These are phyloP conservation scores for Parathielavia hyrcaniae DNA, from an alignment of 495 filamentous ascomycete species.

Conservation along the genomic window DNA sequence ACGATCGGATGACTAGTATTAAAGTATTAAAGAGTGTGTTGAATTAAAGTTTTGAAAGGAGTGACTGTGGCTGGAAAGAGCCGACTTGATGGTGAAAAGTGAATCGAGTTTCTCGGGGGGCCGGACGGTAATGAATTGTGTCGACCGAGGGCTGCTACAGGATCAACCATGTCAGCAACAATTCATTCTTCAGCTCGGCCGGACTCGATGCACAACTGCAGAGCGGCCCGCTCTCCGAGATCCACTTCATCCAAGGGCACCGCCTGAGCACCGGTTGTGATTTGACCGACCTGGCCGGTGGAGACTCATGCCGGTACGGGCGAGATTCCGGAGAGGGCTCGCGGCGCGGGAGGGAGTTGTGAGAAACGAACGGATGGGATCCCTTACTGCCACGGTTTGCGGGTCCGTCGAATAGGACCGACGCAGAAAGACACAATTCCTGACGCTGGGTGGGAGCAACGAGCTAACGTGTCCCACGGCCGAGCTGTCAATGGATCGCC, in stretches of 20 bases:
- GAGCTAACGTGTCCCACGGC: constrained; percentile 67
- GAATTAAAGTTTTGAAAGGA: constrained; percentile 44
- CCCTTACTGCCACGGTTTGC: constrained; percentile 62
- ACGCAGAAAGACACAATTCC: constrained; percentile 48
- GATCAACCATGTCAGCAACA: constrained; percentile 20
- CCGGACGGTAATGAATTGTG: constrained; percentile 37
- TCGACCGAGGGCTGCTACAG: constrained; percentile 28
- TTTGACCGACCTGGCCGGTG: constrained; percentile 21
- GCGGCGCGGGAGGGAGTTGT: constrained; percentile 6
- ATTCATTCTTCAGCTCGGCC: constrained; percentile 16
- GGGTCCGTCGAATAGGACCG: constrained; percentile 40
- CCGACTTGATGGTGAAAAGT: constrained; percentile 25
- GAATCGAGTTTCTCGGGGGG: constrained; percentile 32
- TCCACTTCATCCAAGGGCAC: constrained; percentile 29
- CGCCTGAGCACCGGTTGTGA: constrained; percentile 23
- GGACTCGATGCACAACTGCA: constrained; percentile 3
- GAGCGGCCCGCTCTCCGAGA: constrained; percentile 25
- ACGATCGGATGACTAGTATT: constrained; percentile 42
- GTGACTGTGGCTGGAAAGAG: constrained; percentile 44
- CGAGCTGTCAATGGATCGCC: constrained; percentile 41
- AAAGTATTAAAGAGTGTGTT: constrained; percentile 51
- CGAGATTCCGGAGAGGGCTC: constrained; percentile 10
- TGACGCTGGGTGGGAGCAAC: constrained; percentile 54
- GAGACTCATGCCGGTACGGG: constrained; percentile 18
- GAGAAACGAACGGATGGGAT: constrained; percentile 31